These are phyloP conservation scores for Venturia effusa DNA, from an alignment of 2,329 filamentous ascomycete species.

Conservation along the genomic window DNA sequence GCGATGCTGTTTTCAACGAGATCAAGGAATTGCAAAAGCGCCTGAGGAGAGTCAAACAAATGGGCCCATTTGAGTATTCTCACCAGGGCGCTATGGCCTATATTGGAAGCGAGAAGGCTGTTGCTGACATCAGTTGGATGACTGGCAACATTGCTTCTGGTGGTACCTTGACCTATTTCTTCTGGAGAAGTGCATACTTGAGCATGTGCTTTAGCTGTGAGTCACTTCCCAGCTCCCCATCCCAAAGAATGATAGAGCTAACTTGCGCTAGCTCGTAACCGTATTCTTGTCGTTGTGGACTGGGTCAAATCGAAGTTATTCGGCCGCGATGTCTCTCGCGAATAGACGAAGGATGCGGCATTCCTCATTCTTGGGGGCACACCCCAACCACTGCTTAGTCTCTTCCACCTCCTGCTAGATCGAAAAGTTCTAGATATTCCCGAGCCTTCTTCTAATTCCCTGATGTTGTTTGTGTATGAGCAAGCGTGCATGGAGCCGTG, in stretches of 20 bases:
- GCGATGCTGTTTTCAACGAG: conserved; percentile 52
- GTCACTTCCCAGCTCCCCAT: conserved; percentile 28
- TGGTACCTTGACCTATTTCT: conserved; percentile 89
- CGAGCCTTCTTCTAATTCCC: background rate
- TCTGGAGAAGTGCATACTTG: conserved; percentile 96
- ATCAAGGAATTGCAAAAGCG: conserved; percentile 83
- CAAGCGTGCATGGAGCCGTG: background rate
- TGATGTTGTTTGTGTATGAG: conserved; percentile 4
- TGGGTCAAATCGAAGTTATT: conserved; percentile 97
- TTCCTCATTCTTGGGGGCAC: background rate
- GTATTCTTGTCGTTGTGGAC: conserved; percentile 83
- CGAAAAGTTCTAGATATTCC: background rate
- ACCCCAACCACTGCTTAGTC: background rate
- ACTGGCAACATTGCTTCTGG: conserved; percentile 92
- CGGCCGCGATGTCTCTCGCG: conserved; percentile 83
- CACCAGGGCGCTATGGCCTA: conserved; percentile 96
- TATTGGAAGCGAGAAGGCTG: conserved; percentile 95
- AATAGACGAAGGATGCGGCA: conserved; percentile 35
- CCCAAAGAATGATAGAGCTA: conserved; percentile 14
- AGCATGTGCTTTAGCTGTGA: conserved; percentile 99
- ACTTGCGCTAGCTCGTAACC: conserved; percentile 63
- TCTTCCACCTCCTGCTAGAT: background rate
- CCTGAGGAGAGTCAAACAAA: conserved; percentile 79
- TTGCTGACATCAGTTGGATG: conserved; percentile 94
- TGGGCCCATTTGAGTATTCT: conserved; percentile 96